Percentiles rank a stretch among this genome's conserved stretches.
These are phyloP conservation scores for Metschnikowia reukaufii DNA, from an alignment of 805 yeast species.

Conservation along the genomic window DNA sequence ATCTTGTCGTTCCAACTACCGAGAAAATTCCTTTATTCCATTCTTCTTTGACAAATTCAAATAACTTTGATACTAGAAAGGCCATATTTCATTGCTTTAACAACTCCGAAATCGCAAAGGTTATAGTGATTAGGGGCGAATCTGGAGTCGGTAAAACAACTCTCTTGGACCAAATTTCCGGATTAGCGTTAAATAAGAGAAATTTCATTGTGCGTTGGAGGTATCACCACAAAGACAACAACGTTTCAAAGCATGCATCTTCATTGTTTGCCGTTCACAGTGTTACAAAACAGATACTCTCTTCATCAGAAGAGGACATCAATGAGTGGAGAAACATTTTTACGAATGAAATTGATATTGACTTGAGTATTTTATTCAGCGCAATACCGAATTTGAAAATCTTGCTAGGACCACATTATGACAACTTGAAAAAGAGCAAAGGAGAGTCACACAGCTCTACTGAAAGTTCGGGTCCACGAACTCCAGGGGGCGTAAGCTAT, in stretches of 20 bases:
- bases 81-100: slow-evolving; percentile 7
- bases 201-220: slow-evolving; percentile 34
- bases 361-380: slow-evolving; percentile 39
- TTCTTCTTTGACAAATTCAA: slow-evolving; percentile 9
- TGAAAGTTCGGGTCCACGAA: background rate
- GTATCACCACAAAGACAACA: slow-evolving; percentile 25
- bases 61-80: slow-evolving; percentile 1
- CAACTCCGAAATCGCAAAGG: slow-evolving; percentile 18
- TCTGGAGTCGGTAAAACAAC: slow-evolving; percentile 49
- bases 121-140: slow-evolving; percentile 38
- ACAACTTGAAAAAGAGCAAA: slow-evolving; percentile 9
- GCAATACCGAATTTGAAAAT: slow-evolving; percentile 47
- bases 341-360: slow-evolving; percentile 38
- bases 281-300: slow-evolving; percentile 41
- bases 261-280: slow-evolving; percentile 39
- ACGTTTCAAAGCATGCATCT: slow-evolving; percentile 36
- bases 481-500: slow-evolving; percentile 4
- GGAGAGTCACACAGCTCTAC: background rate
- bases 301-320: slow-evolving; percentile 35
- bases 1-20: background rate
- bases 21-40: slow-evolving; percentile 13
- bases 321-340: slow-evolving; percentile 43
- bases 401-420: slow-evolving; percentile 45
- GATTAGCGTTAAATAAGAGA: slow-evolving; percentile 31
- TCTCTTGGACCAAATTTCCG: slow-evolving; percentile 39